Base-by-base conservation (phyloP, 345 rosid genomes). In the Erodium maritimum region DNA sequence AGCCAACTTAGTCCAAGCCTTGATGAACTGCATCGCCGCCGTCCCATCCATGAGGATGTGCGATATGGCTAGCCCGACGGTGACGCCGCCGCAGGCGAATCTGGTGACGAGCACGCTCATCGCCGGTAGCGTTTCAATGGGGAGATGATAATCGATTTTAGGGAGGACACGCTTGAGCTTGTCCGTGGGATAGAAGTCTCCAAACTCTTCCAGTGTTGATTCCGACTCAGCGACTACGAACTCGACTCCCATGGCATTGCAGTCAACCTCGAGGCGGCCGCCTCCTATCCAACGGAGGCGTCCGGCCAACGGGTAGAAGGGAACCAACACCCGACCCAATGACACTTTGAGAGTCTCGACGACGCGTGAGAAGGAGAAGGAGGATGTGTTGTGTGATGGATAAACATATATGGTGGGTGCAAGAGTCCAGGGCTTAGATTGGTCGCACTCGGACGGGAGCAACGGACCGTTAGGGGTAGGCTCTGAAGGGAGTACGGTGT, bases 291-390 rank as follows among this genome's bases (percentile, higher is more conserved):
- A 79, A 16, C 67, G 52, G 2, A 83, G 66, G 29, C 84, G 82
- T 17, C 87, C 87, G 0, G 86, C 86, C 1, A 84, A 68, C 2
- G 80, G 90, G 63, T 84, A 84, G 10, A 84, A 84, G 23, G 65
- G 67, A 34, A 79, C 71, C 57, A 81, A 57, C 1, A 66, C 67
- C 21, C 65, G 64, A 58, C 77, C 67, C 34, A 84, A 64, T 0
- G 84, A 84, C n/a, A 34, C 50, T 52, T 54, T 77, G 1, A 84
- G 72, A 56, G 65, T 64, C 59, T 58, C 65, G 25, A 76, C 50
- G 23, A 80, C 54, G 60, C n/a, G n/a, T n/a, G n/a, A n/a, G n/a
- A n/a, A n/a, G n/a, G n/a, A n/a, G n/a, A n/a, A n/a, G n/a, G n/a
- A n/a, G n/a, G n/a, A n/a, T n/a, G n/a, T n/a, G n/a, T n/a, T n/a